These are phyloP conservation scores for Gnetum montanum DNA, from an alignment of 75 land plant genomes.

Conservation along the genomic window DNA sequence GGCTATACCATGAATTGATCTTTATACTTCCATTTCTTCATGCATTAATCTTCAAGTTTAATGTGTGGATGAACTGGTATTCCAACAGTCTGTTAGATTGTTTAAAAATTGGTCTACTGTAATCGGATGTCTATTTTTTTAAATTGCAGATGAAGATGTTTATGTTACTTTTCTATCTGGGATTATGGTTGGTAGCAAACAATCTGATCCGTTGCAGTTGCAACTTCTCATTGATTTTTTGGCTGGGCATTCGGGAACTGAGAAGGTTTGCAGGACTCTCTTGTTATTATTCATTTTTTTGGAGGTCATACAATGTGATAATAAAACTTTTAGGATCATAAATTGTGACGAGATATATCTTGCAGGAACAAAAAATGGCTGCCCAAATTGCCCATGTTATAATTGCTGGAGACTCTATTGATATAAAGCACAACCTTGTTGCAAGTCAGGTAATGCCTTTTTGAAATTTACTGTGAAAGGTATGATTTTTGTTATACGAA, in stretches of 20 bases:
- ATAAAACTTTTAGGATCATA: too few species aligned
- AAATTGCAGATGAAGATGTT: conserved; percentile 70
- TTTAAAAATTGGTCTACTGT: too few species aligned
- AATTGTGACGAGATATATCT: too few species aligned
- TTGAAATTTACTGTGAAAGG: too few species aligned
- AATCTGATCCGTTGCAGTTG: conserved; percentile 75
- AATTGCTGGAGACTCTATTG: conserved; percentile 87
- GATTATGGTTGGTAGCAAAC: conserved; percentile 55
- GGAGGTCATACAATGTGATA: not conserved
- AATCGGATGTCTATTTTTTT: not conserved
- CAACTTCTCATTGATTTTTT: conserved; percentile 93
- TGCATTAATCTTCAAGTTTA: too few species aligned
- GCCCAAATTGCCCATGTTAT: conserved; percentile 82
- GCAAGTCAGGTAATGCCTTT: conserved; percentile 62
- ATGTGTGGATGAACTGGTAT: too few species aligned
- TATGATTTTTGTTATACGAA: too few species aligned
- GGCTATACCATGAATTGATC: too few species aligned
- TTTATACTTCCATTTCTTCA: too few species aligned
- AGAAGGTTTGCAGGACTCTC: conserved; percentile 42
- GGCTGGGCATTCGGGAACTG: conserved; percentile 90
- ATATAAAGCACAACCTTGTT: conserved; percentile 44
- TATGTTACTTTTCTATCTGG: conserved; percentile 90
- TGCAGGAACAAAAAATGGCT: conserved; percentile 80
- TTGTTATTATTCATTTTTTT: conserved; percentile 1
- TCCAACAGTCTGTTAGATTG: too few species aligned